Evolutionary conservation across 2,329 filamentous ascomycete genomes (phyloP).

Genomic region (Colletotrichum nymphaeae): DNA sequence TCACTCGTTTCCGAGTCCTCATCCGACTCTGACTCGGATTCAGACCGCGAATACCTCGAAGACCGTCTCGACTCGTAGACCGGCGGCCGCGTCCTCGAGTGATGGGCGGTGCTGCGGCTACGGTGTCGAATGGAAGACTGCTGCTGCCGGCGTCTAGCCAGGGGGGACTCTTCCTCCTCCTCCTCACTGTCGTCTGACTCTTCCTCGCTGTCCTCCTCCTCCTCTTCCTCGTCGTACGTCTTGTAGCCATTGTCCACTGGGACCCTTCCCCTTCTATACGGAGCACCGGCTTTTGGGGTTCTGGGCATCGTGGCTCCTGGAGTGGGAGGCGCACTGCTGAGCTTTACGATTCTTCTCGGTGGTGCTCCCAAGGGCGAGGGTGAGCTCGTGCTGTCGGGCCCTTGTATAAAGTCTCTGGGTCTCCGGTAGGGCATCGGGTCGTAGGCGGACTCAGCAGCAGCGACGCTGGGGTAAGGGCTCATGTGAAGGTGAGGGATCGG

Average conservation of each 20-base stretch:
- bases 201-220: slow-evolving; percentile 41
- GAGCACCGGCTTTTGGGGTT: slow-evolving; percentile 14
- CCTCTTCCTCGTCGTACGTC: slow-evolving; percentile 20
- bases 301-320: slow-evolving; percentile 30
- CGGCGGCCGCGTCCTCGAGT: slow-evolving; percentile 46
- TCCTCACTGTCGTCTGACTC: slow-evolving; percentile 11
- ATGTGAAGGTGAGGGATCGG: slow-evolving; percentile 1
- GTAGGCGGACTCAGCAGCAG: slow-evolving; percentile 39
- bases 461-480: background rate
- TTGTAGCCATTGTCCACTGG: slow-evolving; percentile 20
- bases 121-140: slow-evolving; percentile 40
- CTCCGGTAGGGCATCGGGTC: slow-evolving; percentile 50
- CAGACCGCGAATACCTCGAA: slow-evolving; percentile 43
- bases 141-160: background rate
- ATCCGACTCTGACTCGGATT: slow-evolving; percentile 50
- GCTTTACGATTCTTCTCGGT: slow-evolving; percentile 31
- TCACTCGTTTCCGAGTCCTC: slow-evolving; percentile 50
- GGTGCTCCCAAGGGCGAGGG: slow-evolving; percentile 40
- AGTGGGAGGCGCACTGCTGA: slow-evolving; percentile 28
- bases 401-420: slow-evolving; percentile 43
- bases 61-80: slow-evolving; percentile 45
- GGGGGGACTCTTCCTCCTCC: background rate
- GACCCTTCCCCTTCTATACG: slow-evolving; percentile 31
- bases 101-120: slow-evolving; percentile 50
- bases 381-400: slow-evolving; percentile 44